A percentile compares a stretch with the other conserved stretches of the same genome.
These are phyloP conservation scores for Leccinum olivaceopallidum DNA, from an alignment of 768 basidiomycete species.

Conservation along the genomic window DNA sequence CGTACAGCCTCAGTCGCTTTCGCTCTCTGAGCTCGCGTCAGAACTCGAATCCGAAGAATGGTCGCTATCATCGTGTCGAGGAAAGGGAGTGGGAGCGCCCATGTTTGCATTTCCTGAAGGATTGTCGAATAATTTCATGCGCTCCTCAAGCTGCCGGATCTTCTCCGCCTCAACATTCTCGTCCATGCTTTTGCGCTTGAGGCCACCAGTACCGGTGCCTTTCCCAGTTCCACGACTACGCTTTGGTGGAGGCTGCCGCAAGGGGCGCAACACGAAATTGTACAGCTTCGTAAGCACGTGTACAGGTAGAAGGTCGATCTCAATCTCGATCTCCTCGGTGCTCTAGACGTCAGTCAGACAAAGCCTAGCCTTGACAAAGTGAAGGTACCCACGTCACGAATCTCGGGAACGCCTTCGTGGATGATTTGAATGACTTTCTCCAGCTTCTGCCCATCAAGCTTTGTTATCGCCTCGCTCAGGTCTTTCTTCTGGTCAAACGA, in stretches of 20 bases:
- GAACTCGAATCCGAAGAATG: slow-evolving; percentile 80
- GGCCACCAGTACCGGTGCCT: slow-evolving; percentile 84
- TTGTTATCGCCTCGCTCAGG: slow-evolving; percentile 89
- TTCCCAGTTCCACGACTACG: slow-evolving; percentile 64
- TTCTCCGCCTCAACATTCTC: slow-evolving; percentile 96
- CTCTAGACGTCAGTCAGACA: slow-evolving; percentile 51
- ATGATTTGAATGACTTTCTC: slow-evolving; percentile 95
- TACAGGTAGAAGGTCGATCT: slow-evolving; percentile 90
- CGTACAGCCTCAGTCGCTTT: slow-evolving; percentile 62
- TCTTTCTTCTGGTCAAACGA: slow-evolving; percentile 99
- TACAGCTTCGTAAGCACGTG: slow-evolving; percentile 90
- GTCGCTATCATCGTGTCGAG: slow-evolving; percentile 54
- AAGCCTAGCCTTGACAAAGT: slow-evolving; percentile 11
- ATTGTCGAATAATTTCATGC: slow-evolving; percentile 81
- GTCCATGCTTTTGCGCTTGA: slow-evolving; percentile 95
- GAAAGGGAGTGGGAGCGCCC: slow-evolving; percentile 37
- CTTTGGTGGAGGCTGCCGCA: slow-evolving; percentile 64
- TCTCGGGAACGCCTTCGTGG: slow-evolving; percentile 90
- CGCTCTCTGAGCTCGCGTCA: slow-evolving; percentile 80
- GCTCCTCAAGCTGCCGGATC: slow-evolving; percentile 87
- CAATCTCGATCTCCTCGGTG: slow-evolving; percentile 97
- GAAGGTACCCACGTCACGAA: slow-evolving; percentile 74
- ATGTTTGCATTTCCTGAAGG: slow-evolving; percentile 41
- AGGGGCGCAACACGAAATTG: slow-evolving; percentile 88
- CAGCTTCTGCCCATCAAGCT: slow-evolving; percentile 79